Evolutionary conservation across 306 rosid species (phyloP), one percentile per base, ranked within the genome.

Genomic region (Quercus cerris): DNA sequence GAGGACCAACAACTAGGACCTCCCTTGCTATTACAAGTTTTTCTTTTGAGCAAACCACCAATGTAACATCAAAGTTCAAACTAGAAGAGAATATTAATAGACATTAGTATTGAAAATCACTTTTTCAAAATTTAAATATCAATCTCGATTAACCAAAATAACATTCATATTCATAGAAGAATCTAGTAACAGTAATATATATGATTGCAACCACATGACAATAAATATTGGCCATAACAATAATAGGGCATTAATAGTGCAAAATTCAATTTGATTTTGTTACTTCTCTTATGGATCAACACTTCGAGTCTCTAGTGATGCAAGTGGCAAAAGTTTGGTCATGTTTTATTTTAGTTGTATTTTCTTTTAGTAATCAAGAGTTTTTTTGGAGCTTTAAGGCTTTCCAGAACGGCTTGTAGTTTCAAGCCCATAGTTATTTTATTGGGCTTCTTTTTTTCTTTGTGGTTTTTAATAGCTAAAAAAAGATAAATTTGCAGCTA

Each of bases 1-100:
- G 92, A 77, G 90, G 90, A 84, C 94, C 97, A 78, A 87, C 88
- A 74, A 86, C 93, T 79, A 88, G 78, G 75, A 93, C 97, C 83
- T 92, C 94, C 76, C 76, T 89, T 63, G 93, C 94, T 77, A 88
- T 81, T 56, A 91, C 81, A 71, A 86, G 81, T 77, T 91, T 88
- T 71, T 75, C 89, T 86, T 91, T 84, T 46, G 89, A 87, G 75
- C 80, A 87, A 69, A 85, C 56, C 73, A 94, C 97, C 87, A 94
- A 77, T 73, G 84, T 75, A 76, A 92, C 87, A 49, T 94, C 97
- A 87, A 94, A 92, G 75, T 93, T 85, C 77, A 83, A 87, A 94
- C 98, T 92, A 84, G 41, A 74, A 77, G 49, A 80, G 71, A 68
- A 46, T 77, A 82, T 71, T 75, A 81, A 74, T 27, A 22, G 28